Evolutionary conservation across 192 early-diverging fungal genomes (phyloP), one percentile per base, ranked within the genome.

Genomic region (Jimgerdemannia lactiflua): DNA sequence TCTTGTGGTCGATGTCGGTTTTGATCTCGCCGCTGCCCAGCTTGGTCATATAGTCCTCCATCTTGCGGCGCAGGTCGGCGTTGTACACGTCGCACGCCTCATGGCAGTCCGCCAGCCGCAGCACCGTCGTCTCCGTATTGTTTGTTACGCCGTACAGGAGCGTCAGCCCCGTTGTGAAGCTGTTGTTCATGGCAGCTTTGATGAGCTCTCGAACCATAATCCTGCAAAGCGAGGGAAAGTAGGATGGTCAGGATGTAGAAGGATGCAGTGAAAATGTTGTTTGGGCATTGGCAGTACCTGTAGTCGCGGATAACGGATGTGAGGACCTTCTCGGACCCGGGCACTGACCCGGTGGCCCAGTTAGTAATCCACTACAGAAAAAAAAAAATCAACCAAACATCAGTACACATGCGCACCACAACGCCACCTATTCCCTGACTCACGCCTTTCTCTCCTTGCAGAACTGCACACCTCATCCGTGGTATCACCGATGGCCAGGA

Each of bases 291-390:
- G 19, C 19, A 39, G 19, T 18, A 68, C 67, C 67, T 20, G 39
- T 82, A 79, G 63, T 82, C 81, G 8, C 74, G 78, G 29, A 75
- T 72, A 20, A 82, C 42, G 1, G 75, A 77, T 3, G 81, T 76
- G 71, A 82, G 11, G 19, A 82, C 75, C 19, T 76, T 74, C 42
- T 82, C 80, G 11, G 65, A 70, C 18, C 80, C 80, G 3, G 80
- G 80, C 0, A 82, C 80, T 4, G 80, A 82, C 1, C 80, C 80
- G 44, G 75, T 76, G 1, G 80, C 80, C 80, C 80, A 82, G 40
- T 82, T 82, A 0, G 80, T 82, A n/a, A 82, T 66, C 80, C 80
- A 82, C 70, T 82, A 19, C 19, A 68, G 29, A 29, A 29, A 29
- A 18, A 19, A 18, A 19, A 18, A 19, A 18, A 19, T 19, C 64